These are phyloP conservation scores for Acorus calamus DNA, from an alignment of 106 monocot genomes.

Conservation along the genomic window DNA sequence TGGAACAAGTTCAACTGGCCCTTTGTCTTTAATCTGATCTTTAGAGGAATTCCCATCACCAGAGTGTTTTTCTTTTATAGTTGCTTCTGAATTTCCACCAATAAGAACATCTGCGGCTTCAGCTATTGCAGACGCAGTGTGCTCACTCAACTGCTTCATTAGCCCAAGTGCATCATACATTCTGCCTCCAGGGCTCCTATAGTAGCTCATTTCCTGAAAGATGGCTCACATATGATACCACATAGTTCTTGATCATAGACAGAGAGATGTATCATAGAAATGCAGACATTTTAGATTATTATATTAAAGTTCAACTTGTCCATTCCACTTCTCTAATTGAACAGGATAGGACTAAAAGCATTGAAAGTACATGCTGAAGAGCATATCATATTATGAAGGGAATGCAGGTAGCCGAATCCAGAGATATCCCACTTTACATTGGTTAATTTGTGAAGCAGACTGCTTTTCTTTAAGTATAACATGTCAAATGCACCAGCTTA, in stretches of 20 bases:
- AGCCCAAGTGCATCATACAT: slow-evolving; percentile 14
- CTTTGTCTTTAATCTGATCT: slow-evolving; percentile 1
- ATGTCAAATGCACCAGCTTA: no score
- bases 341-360: no score
- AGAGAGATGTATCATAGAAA: no score
- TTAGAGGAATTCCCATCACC: neutral
- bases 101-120: slow-evolving; percentile 14
- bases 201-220: slow-evolving; percentile 13
- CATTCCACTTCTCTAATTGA: no score
- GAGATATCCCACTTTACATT: no score
- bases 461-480: no score
- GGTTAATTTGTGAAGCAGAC: no score
- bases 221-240: neutral
- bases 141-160: slow-evolving; percentile 19
- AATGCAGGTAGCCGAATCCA: no score
- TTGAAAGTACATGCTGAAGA: no score
- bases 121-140: slow-evolving; percentile 10
- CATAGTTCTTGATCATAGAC: neutral
- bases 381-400: no score
- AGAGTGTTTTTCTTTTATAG: neutral
- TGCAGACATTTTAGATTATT: no score
- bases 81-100: neutral
- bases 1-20: slow-evolving; percentile 6
- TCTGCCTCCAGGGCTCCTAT: slow-evolving; percentile 13
- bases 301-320: no score